Base-by-base conservation (phyloP, 2,329 filamentous ascomycete species). In the Plenodomus lindquistii region DNA sequence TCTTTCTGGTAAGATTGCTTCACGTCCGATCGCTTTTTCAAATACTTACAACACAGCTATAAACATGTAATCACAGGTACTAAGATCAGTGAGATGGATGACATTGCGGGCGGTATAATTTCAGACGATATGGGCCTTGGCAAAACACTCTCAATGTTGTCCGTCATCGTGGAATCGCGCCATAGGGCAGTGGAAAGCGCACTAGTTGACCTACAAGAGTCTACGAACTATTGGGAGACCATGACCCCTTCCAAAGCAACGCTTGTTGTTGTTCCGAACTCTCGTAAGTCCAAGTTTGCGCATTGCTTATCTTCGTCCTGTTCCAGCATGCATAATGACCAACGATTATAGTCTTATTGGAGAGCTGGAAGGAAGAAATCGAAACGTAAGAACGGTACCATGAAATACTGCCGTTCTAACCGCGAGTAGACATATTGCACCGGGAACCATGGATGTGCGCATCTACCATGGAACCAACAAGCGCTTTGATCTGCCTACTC, bases 41-140 rank as follows among this genome's bases (percentile, higher is more conserved):
- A n/a, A n/a, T 4, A 24, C 18, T 40, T 16, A 44, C 21, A 21
- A 10, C 35, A 8, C 37, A 54, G 51, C 31, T 55, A 45, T 18
- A 34, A 57, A 36, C 48, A 97, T 61, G 83, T 96, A 45, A 90
- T 97, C 58, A 96, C 89, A 13, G 86, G 86, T 2, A 18, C 44
- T 4, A 59, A 60, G 22, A 49, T 42, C 21, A 47, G 40, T 21
- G 51, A 59, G 18, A 44, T 59, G 17, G 59, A 67, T 3, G 52
- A 47, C 20, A 17, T 24, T 24, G 10, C 22, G 22, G 58, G 58
- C 8, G 60, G 60, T 24, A 64, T 63, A 13, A 34, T 65, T 19
- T 59, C 60, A 7, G 62, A 65, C 40, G 56, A 65, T 6, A 62
- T 65, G 61, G 61, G 59, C 3, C 44, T 64, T 5, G 61, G 61